These are phyloP conservation scores for Mortierella hygrophila DNA, from an alignment of 192 early-diverging fungal genomes.

Conservation along the genomic window DNA sequence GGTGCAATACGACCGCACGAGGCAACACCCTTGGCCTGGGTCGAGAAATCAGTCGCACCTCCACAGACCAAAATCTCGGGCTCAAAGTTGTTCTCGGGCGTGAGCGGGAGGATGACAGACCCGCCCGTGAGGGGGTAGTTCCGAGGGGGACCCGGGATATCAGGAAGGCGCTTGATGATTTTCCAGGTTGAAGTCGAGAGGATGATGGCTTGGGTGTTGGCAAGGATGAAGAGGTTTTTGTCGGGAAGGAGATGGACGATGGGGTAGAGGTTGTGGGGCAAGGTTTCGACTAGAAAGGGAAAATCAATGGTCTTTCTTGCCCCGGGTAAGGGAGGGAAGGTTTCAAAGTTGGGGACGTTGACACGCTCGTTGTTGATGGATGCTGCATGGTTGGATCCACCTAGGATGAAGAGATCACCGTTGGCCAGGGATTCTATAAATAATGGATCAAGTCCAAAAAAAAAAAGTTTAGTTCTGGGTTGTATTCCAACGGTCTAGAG, in stretches of 20 bases:
- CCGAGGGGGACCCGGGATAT: slow-evolving; percentile 60
- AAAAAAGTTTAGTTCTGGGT: neutral
- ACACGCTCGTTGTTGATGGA: slow-evolving; percentile 58
- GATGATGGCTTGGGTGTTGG: slow-evolving; percentile 61
- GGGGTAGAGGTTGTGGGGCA: slow-evolving; percentile 60
- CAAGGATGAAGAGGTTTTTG: slow-evolving; percentile 65
- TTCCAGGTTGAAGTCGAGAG: slow-evolving; percentile 57
- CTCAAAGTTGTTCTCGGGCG: slow-evolving; percentile 44
- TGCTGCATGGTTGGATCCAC: slow-evolving; percentile 64
- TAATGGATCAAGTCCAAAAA: neutral
- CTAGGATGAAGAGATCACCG: slow-evolving; percentile 68
- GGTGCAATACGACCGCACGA: slow-evolving; percentile 58
- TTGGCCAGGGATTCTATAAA: slow-evolving; percentile 36
- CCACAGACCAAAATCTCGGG: slow-evolving; percentile 59
- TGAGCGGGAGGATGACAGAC: slow-evolving; percentile 54
- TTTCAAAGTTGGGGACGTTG: slow-evolving; percentile 63
- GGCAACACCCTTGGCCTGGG: slow-evolving; percentile 35
- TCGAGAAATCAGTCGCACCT: slow-evolving; percentile 41
- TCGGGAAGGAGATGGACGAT: slow-evolving; percentile 64
- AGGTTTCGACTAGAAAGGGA: slow-evolving; percentile 54
- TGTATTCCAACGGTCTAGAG: neutral
- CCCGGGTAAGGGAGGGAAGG: slow-evolving; percentile 49
- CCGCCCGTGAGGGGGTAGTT: slow-evolving; percentile 68
- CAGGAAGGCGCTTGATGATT: slow-evolving; percentile 58
- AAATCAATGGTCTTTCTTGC: slow-evolving; percentile 51